phyloP scores from a whole-genome alignment of 2,329 filamentous ascomycete genomes.

The Curvularia sp. region DNA sequence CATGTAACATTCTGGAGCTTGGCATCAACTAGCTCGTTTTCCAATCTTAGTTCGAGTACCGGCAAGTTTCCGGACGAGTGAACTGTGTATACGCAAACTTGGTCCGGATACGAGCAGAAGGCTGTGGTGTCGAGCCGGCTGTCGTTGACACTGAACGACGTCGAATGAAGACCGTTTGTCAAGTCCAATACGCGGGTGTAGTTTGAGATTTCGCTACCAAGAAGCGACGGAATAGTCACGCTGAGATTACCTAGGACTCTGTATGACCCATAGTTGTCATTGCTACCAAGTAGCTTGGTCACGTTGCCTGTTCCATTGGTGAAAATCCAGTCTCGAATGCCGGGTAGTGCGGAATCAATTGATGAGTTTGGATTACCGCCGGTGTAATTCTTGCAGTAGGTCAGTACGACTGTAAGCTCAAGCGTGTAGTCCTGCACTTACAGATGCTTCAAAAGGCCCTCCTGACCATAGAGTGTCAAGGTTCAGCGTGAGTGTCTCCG shows the following conservation, averaged over 20 bases:
- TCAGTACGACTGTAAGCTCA: not conserved
- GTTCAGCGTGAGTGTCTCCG: slow-evolving; percentile 57
- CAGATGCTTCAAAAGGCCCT: slow-evolving; percentile 57
- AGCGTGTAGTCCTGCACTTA: slow-evolving; percentile 23
- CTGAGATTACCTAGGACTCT: slow-evolving; percentile 58
- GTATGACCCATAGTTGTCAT: slow-evolving; percentile 56
- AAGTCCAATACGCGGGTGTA: slow-evolving; percentile 58
- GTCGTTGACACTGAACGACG: slow-evolving; percentile 39
- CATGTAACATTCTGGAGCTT: slow-evolving; percentile 46
- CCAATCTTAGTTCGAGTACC: slow-evolving; percentile 51
- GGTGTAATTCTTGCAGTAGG: slow-evolving; percentile 50
- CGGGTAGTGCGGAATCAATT: slow-evolving; percentile 48
- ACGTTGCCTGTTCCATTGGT: slow-evolving; percentile 59
- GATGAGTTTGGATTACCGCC: slow-evolving; percentile 57
- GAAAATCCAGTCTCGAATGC: slow-evolving; percentile 59
- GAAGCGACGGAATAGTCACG: slow-evolving; percentile 47
- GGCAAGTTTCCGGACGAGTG: slow-evolving; percentile 50
- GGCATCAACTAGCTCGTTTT: slow-evolving; percentile 51
- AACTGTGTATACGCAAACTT: slow-evolving; percentile 53
- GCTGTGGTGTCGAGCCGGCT: slow-evolving; percentile 46
- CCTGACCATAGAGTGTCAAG: slow-evolving; percentile 61
- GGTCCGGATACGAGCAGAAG: slow-evolving; percentile 57
- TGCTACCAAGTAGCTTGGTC: slow-evolving; percentile 49
- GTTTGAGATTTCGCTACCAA: slow-evolving; percentile 5
- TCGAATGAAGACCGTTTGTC: slow-evolving; percentile 52